Percentiles rank a stretch among this genome's conserved stretches.
phyloP scores from a whole-genome alignment of 441 rosid species.

The Syzygium malaccense region DNA sequence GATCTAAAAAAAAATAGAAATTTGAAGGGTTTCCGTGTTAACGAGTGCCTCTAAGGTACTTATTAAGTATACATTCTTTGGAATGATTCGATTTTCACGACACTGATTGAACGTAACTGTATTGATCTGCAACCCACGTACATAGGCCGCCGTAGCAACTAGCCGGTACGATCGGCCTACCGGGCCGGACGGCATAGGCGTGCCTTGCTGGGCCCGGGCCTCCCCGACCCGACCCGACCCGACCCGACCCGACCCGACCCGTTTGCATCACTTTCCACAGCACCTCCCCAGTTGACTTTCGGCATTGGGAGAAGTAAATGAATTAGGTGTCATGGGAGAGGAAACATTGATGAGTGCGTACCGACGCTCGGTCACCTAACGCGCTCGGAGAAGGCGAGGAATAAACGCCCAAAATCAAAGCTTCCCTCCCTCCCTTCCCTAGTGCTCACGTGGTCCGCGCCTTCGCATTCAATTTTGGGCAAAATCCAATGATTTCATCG shows the following conservation, averaged over 20 bases:
- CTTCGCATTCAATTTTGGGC: not conserved
- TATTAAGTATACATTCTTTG: not conserved
- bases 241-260: not conserved
- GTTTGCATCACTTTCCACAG: not conserved
- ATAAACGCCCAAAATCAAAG: not conserved
- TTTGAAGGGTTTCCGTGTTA: not conserved
- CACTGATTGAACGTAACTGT: rapidly evolving
- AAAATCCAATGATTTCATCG: not conserved
- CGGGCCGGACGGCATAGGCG: not conserved
- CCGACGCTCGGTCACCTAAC: not conserved
- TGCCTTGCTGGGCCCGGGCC: not conserved
- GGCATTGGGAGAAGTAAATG: not conserved
- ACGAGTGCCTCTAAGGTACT: not conserved
- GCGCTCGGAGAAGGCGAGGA: not conserved
- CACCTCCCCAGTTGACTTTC: not conserved
- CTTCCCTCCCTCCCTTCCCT: not conserved
- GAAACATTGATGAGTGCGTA: not conserved
- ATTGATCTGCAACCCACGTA: not conserved
- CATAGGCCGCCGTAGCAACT: not conserved
- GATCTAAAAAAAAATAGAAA: no score
- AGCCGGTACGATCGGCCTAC: rapidly evolving
- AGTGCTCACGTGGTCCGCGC: not conserved
- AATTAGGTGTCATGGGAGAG: not conserved
- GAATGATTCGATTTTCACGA: not conserved
- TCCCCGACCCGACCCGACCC: not conserved